phyloP scores from a whole-genome alignment of 2,329 filamentous ascomycete species.

The Chrysosporium queenslandicum region DNA sequence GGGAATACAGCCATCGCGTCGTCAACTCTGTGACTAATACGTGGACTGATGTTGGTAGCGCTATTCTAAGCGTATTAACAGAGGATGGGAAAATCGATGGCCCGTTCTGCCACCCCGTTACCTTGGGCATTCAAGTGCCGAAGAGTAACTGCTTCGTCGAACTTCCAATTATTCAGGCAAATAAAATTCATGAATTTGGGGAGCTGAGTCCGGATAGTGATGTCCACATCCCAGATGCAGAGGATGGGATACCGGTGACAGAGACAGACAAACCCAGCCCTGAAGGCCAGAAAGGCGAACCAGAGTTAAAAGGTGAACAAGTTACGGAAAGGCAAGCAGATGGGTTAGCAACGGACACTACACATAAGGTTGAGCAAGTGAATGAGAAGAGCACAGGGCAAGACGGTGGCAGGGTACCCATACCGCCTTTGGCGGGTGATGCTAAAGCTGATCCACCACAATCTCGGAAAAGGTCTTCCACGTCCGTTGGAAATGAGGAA shows the following conservation, averaged over 20 bases:
- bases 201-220: background rate
- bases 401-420: background rate
- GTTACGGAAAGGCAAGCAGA: background rate
- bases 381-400: conserved; percentile 4
- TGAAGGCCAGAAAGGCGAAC: background rate
- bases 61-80: conserved; percentile 37
- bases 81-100: conserved; percentile 24
- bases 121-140: background rate
- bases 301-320: background rate
- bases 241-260: background rate
- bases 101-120: background rate
- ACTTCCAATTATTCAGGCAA: conserved; percentile 14
- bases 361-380: background rate
- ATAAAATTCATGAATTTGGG: background rate
- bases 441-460: conserved; percentile 23
- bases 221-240: background rate
- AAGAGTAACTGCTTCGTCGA: background rate
- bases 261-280: background rate
- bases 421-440: conserved; percentile 23
- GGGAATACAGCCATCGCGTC: conserved; percentile 27
- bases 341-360: background rate
- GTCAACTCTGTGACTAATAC: conserved; percentile 28
- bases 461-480: conserved; percentile 50
- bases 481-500: conserved; percentile 50
- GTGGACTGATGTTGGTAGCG: conserved; percentile 43